Evolutionary conservation across 2,329 filamentous ascomycete species (phyloP), one percentile per base, ranked within the genome.

Genomic region (Biscogniauxia marginata): DNA sequence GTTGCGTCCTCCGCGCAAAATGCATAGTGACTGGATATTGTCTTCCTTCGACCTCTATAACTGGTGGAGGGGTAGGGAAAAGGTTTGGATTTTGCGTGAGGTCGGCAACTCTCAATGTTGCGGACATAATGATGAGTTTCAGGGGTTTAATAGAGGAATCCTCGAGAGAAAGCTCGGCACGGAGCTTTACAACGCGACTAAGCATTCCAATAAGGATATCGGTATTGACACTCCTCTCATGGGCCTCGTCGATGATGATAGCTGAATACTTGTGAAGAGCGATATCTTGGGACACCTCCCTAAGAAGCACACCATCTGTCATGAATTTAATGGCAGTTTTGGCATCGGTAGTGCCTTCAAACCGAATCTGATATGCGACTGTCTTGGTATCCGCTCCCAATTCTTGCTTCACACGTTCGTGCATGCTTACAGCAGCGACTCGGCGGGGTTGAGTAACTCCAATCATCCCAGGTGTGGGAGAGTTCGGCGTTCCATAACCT

Each of bases 141-240:
- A 99, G 7, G 99, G 81, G 74, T 98, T 99, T 52, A 99, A 75
- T 0, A 93, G 92, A 62, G 86, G 87, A 77, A 58, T 95, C 84
- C 70, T 95, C 88, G 58, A 83, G 77, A 7, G 84, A 84, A 75
- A 97, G 82, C 43, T 91, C 84, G 52, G 88, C 84, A 57, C 95
- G 84, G 53, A 97, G 77, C 64, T 91, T 91, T 49, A 97, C 90
- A 30, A 98, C 92, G 67, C 93, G 86, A 68, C 93, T 97, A 16
- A 98, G 84, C 86, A 99, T 96, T 50, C 95, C 95, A 63, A 99
- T 93, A n/a, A 99, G 77, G 44, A 99, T 96, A 71, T 99, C 96
- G 0, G 96, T 99, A 69, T 99, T 98, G 66, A 97, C 90, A 67
- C 92, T 98, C 66, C 96, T 85, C 72, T 99, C 95, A 76, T 99